Evolutionary conservation across 1,284 basidiomycete genomes (phyloP).

Genomic region (Irpex sp.): DNA sequence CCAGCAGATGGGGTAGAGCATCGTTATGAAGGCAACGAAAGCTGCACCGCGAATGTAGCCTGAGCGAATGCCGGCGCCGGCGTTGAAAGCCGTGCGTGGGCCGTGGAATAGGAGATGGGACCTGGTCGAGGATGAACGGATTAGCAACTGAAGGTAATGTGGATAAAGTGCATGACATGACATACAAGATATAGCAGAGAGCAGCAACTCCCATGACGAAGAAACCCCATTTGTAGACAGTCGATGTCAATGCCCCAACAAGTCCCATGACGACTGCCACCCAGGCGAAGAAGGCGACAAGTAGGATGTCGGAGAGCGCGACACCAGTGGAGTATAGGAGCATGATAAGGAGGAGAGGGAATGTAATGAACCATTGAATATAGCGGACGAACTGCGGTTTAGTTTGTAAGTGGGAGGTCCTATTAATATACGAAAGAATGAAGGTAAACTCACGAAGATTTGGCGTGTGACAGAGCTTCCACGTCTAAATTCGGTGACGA

Average conservation of each 20-base stretch:
- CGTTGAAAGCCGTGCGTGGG: constrained; percentile 4
- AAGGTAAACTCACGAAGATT: constrained; percentile 7
- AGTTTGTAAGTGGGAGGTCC: background rate
- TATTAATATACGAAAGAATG: background rate
- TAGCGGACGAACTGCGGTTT: constrained; percentile 5
- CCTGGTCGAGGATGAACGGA: background rate
- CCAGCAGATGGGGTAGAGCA: constrained; percentile 8
- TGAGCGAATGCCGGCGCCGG: constrained; percentile 5
- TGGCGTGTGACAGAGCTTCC: constrained; percentile 5
- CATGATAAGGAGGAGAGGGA: constrained; percentile 5
- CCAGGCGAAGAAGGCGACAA: constrained; percentile 8
- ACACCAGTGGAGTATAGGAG: constrained; percentile 3
- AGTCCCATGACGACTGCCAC: constrained; percentile 7
- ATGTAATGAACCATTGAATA: constrained; percentile 12
- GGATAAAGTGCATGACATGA: background rate
- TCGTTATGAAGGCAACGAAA: constrained; percentile 2
- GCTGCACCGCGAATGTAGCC: constrained; percentile 5
- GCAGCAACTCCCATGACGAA: constrained; percentile 6
- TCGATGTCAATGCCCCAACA: constrained; percentile 3
- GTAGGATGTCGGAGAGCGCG: constrained; percentile 7
- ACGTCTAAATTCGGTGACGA: constrained; percentile 7
- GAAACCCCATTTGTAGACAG: constrained; percentile 9
- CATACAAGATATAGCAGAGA: constrained; percentile 1
- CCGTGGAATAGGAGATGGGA: constrained; percentile 3
- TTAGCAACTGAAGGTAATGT: background rate